These are phyloP conservation scores for Globisporangium cederbergense DNA, from an alignment of 352 stramenopile species.

Conservation along the genomic window DNA sequence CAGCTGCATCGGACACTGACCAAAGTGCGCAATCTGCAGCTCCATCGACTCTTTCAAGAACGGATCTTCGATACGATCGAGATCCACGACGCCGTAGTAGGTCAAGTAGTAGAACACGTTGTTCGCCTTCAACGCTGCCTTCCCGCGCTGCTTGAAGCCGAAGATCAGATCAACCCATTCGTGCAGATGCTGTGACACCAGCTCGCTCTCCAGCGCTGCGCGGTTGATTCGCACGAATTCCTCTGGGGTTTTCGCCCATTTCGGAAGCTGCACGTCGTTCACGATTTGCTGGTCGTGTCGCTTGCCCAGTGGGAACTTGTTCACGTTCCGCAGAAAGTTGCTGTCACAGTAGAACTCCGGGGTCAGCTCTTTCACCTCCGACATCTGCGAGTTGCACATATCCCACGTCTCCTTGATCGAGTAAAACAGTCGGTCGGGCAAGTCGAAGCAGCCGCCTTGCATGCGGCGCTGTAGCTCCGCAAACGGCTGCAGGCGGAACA, in stretches of 20 bases:
- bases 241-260: slow-evolving; percentile 94
- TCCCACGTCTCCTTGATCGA: slow-evolving; percentile 96
- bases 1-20: slow-evolving; percentile 97
- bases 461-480: slow-evolving; percentile 95
- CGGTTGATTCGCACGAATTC: slow-evolving; percentile 96
- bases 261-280: slow-evolving; percentile 94
- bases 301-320: slow-evolving; percentile 94
- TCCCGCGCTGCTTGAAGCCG: slow-evolving; percentile 96
- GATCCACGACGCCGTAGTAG: slow-evolving; percentile 94
- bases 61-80: slow-evolving; percentile 95
- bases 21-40: slow-evolving; percentile 99
- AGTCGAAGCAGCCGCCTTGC: slow-evolving; percentile 96
- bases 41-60: slow-evolving; percentile 93
- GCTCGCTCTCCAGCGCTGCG: slow-evolving; percentile 96
- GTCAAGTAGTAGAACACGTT: slow-evolving; percentile 97
- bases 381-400: slow-evolving; percentile 96
- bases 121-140: slow-evolving; percentile 90
- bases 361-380: slow-evolving; percentile 99
- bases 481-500: slow-evolving; percentile 98
- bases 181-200: slow-evolving; percentile 97
- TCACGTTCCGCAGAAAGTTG: slow-evolving; percentile 96
- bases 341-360: slow-evolving; percentile 97
- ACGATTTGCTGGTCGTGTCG: slow-evolving; percentile 76
- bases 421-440: slow-evolving; percentile 97
- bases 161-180: slow-evolving; percentile 99